Base-by-base conservation (phyloP, 2,329 filamentous ascomycete species). In the Aspergillus nomiae region DNA sequence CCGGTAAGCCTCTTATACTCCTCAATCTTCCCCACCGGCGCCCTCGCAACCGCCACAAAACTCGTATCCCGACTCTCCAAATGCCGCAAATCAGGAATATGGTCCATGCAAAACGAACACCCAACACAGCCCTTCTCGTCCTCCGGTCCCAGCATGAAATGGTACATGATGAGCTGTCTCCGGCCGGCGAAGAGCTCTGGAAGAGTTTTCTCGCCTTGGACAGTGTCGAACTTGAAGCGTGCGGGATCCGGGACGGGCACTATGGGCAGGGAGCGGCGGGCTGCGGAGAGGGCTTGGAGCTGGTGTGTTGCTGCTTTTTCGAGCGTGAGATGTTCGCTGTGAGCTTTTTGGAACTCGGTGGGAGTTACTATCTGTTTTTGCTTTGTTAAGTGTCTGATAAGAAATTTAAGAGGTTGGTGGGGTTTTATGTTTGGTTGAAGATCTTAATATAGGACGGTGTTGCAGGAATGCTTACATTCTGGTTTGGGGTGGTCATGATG, bases 81-180 rank as follows among this genome's bases (percentile, higher is more conserved):
- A 28, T 57, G 59, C 24, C 26, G 34, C 5, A 80, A 71, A 16
- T 64, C 59, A 0, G 80, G 79, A 19, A 82, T 68, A 50, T 77
- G 72, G 41, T 83, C 80, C 41, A 72, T 75, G 19, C 76, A 65
- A 53, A 80, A 76, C 9, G 74, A 73, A 67, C 79, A 83, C 6
- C 77, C 79, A 19, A 69, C 63, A 61, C 80, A 83, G 30, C 74
- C 80, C 7, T 67, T 61, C 7, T 75, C 70, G 1, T 74, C 67
- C 3, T 70, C 65, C 1, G 79, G 77, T 0, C 65, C 69, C 60
- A 82, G 80, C 81, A 83, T 83, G 73, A 82, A 83, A 69, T 83
- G 80, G 66, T 82, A 82, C 41, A 83, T 63, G 51, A 73, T 72
- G 9, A 74, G 67, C 48, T 74, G 72, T 10, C 68, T 61, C 36